These are phyloP conservation scores for Solidago caesia DNA, from an alignment of 129 eudicot genomes.

Conservation along the genomic window DNA sequence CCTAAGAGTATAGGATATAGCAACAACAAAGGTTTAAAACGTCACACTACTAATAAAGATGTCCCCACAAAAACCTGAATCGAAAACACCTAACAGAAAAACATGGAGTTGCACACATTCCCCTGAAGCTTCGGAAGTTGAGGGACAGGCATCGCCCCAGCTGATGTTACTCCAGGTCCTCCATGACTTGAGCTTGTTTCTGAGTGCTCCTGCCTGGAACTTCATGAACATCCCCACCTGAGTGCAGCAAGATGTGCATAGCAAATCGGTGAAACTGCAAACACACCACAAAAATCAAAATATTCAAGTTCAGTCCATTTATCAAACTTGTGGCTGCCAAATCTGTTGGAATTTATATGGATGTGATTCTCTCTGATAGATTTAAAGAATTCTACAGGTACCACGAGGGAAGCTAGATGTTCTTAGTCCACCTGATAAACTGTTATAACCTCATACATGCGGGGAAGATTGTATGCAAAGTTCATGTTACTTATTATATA, in stretches of 20 bases:
- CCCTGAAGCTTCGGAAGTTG: conserved; percentile 61
- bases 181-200: conserved; percentile 69
- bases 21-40: neutral
- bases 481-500: too few species aligned
- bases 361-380: too few species aligned
- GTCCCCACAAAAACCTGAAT: neutral
- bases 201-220: conserved; percentile 62
- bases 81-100: conserved; percentile 36
- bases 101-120: conserved; percentile 69
- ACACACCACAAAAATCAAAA: neutral
- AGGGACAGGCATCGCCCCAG: conserved; percentile 47
- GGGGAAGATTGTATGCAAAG: too few species aligned
- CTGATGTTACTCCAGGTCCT: conserved; percentile 34
- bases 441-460: too few species aligned
- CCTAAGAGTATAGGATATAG: conserved; percentile 1
- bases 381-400: too few species aligned
- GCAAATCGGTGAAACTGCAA: conserved; percentile 64
- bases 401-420: too few species aligned
- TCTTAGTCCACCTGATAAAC: too few species aligned
- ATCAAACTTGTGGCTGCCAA: too few species aligned
- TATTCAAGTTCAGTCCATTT: too few species aligned
- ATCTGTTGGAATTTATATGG: too few species aligned
- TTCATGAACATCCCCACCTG: conserved; percentile 62
- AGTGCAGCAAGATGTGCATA: conserved; percentile 83
- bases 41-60: neutral